Evolutionary conservation across 371 early-diverging fungal species (phyloP), one percentile per base, ranked within the genome.

Genomic region (Mortierella sp.): DNA sequence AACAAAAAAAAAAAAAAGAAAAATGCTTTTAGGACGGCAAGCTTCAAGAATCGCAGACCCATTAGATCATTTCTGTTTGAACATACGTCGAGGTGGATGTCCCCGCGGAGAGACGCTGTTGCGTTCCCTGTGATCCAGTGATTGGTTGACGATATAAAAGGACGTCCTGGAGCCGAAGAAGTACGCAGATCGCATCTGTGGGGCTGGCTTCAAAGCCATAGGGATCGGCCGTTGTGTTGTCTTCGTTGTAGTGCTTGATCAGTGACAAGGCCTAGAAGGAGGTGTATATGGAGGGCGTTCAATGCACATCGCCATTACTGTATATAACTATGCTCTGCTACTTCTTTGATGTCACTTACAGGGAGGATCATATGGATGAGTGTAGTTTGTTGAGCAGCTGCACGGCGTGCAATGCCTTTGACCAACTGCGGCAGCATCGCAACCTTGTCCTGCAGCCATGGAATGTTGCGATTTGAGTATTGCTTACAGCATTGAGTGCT

Each of bases 361-460:
- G 88, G 88, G 12, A 92, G 67, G 9, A 87, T 72, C 60, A 93
- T 86, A 56, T 90, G 88, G 31, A 92, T 54, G 11, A 92, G 51
- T 8, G 87, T 83, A 5, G 81, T 78, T 47, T 89, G 87, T 63
- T 92, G 93, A 1, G 85, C 59, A 6, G 43, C 64, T 14, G 88
- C 86, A 31, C 90, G 79, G 15, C 53, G 67, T 23, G 88, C 67
- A n/a, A 93, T 87, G 3, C 82, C 86, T 27, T 61, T 80, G 28
- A 92, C 46, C 23, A 94, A 80, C 9, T 70, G 72, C 6, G 94
- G 91, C 31, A 92, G 67, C 50, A 81, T 73, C 17, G 27, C 37
- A 26, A 53, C 15, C 32, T 67, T 68, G 12, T 75, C 76, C 76
- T 75, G 57, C 7, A 56, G 28, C 7, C 14, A 34, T 34, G 11